phyloP scores from a whole-genome alignment of 768 basidiomycete species.

The Steccherinum ochraceum region DNA sequence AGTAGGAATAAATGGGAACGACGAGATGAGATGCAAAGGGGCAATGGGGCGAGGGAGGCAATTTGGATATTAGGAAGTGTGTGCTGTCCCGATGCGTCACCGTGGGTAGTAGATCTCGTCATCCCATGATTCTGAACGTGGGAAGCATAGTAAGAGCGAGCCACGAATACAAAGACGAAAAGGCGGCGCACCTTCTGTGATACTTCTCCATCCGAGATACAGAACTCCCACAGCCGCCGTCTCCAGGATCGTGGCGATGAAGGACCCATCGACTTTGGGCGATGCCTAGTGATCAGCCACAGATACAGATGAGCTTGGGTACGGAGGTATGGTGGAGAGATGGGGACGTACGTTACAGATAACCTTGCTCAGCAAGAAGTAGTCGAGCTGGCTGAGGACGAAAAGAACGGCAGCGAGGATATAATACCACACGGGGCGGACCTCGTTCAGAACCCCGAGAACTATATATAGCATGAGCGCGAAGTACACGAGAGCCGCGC shows the following conservation, averaged over 20 bases:
- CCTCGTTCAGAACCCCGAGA: conserved; percentile 67
- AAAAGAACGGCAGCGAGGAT: conserved; percentile 70
- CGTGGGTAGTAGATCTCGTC: conserved; percentile 39
- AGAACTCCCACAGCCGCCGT: conserved; percentile 63
- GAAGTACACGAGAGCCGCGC: conserved; percentile 65
- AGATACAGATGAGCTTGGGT: too few species aligned
- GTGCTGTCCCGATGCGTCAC: too few species aligned
- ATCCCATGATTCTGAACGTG: conserved; percentile 36
- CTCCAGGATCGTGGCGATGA: conserved; percentile 81
- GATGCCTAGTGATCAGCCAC: too few species aligned
- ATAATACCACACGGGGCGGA: conserved; percentile 76
- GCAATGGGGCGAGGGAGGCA: not conserved
- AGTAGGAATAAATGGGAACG: too few species aligned
- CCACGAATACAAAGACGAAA: not conserved
- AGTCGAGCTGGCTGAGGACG: conserved; percentile 73
- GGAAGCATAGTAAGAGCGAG: not conserved
- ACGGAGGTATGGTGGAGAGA: not conserved
- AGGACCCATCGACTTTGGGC: conserved; percentile 66
- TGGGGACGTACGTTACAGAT: conserved; percentile 56
- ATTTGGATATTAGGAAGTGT: conserved; percentile 1
- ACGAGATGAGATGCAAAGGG: too few species aligned
- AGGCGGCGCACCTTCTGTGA: conserved; percentile 81
- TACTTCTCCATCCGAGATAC: conserved; percentile 79
- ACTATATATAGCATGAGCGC: conserved; percentile 78
- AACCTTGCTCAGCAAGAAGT: conserved; percentile 71